Base-by-base conservation (phyloP, 148 eudicot genomes). In the Camellia granthamiana region DNA sequence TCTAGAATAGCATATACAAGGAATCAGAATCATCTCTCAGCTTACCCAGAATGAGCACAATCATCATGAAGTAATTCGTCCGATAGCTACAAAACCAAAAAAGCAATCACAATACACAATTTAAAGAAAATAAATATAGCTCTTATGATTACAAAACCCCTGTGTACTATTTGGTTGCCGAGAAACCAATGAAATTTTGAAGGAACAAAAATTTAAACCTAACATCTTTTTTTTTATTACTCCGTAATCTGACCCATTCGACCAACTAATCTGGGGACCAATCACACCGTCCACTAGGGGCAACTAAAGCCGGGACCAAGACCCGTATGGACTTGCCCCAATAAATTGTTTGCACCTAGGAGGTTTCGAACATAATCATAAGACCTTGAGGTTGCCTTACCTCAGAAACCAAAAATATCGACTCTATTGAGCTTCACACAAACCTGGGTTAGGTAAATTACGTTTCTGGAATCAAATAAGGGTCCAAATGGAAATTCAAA, bases 1-100 rank as follows among this genome's bases (percentile, higher is more conserved):
- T 44, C 56, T 69, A 19, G 6, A 41, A 62, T 82, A 72, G 56
- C 69, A 80, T 51, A 14, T 52, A 46, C 1, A 12, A 77, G 21
- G 52, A 16, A 67, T 16, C 23, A 42, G 65, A 59, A 51, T 59
- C 67, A 75, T 75, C 78, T 16, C 63, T 13, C 79, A 7, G 68
- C 95, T 89, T 77, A 94, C 98, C 98, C 81, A 94, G 95, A 84
- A 94, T 90, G 86, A 88, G 74, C 52, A 94, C 80, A 79, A 94
- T 86, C 97, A 94, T 85, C 85, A 94, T 84, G 84, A 92, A 94
- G 85, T 96, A 96, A 86, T 96, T 96, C 55, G 99, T 93, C 78
- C 98, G 84, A 72, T 96, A 96, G 92, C 98, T 93, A 94, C 91
- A 89, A 76, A 30, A 30, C 38, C 38, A 30, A 30, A 30, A 65